Evolutionary conservation across 805 yeast species (phyloP).

Genomic region (Ogataea minuta): DNA sequence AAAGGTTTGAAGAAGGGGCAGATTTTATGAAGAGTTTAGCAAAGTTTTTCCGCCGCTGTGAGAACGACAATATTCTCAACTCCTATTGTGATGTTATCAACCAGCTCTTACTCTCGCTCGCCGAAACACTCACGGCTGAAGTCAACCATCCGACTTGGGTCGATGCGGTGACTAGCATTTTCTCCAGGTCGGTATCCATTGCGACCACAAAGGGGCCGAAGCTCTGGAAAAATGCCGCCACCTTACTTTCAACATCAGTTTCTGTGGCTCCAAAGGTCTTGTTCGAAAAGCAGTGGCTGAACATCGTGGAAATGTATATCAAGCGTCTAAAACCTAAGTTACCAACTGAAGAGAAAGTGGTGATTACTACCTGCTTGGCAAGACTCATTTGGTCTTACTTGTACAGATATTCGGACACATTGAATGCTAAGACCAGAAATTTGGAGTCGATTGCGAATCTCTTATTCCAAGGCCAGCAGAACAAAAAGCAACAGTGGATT

Average conservation of each 20-base stretch:
- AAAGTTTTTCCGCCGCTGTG: conserved; percentile 71
- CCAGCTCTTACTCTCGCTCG: conserved; percentile 73
- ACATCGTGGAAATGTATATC: conserved; percentile 60
- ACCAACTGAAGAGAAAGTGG: conserved; percentile 47
- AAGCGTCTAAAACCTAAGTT: conserved; percentile 62
- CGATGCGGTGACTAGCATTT: conserved; percentile 67
- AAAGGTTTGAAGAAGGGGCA: conserved; percentile 88
- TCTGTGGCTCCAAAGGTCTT: conserved; percentile 78
- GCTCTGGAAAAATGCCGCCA: conserved; percentile 67
- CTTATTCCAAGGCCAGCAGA: conserved; percentile 44
- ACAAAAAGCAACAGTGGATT: conserved; percentile 74
- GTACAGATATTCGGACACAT: conserved; percentile 81
- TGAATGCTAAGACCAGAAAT: conserved; percentile 81
- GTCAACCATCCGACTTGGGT: conserved; percentile 96
- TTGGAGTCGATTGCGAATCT: conserved; percentile 64
- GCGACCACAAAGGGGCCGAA: conserved; percentile 42
- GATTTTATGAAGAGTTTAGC: conserved; percentile 84
- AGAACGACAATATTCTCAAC: conserved; percentile 59
- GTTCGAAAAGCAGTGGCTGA: conserved; percentile 71
- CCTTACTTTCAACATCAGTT: conserved; percentile 67
- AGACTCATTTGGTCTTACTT: conserved; percentile 87
- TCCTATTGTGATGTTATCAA: conserved; percentile 87
- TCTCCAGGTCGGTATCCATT: conserved; percentile 45
- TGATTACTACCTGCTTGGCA: conserved; percentile 62
- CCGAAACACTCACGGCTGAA: conserved; percentile 87